Evolutionary conservation across 805 yeast species (phyloP), one percentile per base, ranked within the genome.

Genomic region (Candida vartiovaarae): DNA sequence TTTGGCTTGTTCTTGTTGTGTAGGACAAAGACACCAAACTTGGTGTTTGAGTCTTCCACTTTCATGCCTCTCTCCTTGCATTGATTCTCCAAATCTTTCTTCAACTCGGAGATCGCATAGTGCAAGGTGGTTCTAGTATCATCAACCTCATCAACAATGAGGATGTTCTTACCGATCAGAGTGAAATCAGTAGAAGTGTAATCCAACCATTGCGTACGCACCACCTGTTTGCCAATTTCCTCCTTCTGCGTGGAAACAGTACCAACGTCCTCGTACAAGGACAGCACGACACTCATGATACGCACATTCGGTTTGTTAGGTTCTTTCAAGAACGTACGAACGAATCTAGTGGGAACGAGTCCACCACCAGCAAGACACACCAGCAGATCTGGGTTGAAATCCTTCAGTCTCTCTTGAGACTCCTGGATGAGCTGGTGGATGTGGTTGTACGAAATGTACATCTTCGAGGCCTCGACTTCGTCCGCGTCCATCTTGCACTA

Each of bases 291-390:
- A 39, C 99, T 97, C 80, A 90, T 91, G 59, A 91, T 88, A 57
- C 95, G 82, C 48, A 89, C 82, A 57, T 90, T 91, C 55, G 95
- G 91, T 47, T 82, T 71, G 47, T 95, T 95, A 29, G 84, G 86
- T 53, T 82, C 84, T 65, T 90, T 91, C 54, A 91, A 71, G 66
- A 91, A 93, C 2, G 98, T 82, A 64, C 99, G 80, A 62, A 91
- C 74, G 67, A 93, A 93, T 64, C 99, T 80, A 7, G 99, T 97
- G 27, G 98, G 99, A 46, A 91, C 93, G 65, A 91, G 87, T 2
- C 98, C 99, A 62, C 99, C 96, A 56, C 96, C 96, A 59, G 95
- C 99, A 58, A 91, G 88, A 54, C 98, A 97, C 50, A 91, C 86
- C 66, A 90, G 86, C 46, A 87, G 74, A 64, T 90, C 95, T 34